Conservation (phyloP, 768 basidiomycete species). For the Lentinula lateritia region DNA sequence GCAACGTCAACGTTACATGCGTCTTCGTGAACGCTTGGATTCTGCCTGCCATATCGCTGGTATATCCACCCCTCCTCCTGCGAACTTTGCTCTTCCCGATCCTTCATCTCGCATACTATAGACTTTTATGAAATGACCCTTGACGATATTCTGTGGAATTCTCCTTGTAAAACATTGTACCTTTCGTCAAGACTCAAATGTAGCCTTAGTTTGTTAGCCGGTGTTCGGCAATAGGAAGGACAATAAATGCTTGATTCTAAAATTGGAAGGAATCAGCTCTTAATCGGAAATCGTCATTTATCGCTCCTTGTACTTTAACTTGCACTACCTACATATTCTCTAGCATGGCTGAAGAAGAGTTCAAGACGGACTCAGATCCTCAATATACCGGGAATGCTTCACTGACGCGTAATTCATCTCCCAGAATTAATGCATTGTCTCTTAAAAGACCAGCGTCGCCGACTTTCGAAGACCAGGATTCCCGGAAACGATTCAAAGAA, state of each 20-base stretch:
- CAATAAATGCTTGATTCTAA: not conserved
- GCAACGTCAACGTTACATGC: conserved; percentile 43
- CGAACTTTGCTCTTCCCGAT: conserved; percentile 25
- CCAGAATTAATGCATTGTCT: conserved; percentile 1
- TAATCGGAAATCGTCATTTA: not conserved
- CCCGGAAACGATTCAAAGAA: conserved; percentile 56
- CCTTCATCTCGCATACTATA: not conserved
- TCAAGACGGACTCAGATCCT: conserved; percentile 13
- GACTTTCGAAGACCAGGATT: conserved; percentile 42
- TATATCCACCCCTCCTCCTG: conserved; percentile 35
- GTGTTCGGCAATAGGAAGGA: not conserved
- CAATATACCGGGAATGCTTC: conserved; percentile 12
- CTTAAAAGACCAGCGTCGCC: conserved; percentile 62
- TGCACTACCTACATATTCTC: not conserved
- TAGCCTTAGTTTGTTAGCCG: not conserved
- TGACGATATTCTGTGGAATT: not conserved
- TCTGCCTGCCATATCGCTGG: conserved; percentile 44
- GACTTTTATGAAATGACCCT: not conserved
- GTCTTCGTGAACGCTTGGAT: conserved; percentile 39
- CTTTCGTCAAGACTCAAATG: not conserved
- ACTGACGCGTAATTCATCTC: conserved; percentile 3
- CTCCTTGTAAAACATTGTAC: no score
- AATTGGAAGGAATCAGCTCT: not conserved
- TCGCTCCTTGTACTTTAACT: not conserved
- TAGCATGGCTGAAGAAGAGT: not conserved